Evolutionary conservation across 768 basidiomycete genomes (phyloP).

Genomic region (Cystobasidium ongulense): DNA sequence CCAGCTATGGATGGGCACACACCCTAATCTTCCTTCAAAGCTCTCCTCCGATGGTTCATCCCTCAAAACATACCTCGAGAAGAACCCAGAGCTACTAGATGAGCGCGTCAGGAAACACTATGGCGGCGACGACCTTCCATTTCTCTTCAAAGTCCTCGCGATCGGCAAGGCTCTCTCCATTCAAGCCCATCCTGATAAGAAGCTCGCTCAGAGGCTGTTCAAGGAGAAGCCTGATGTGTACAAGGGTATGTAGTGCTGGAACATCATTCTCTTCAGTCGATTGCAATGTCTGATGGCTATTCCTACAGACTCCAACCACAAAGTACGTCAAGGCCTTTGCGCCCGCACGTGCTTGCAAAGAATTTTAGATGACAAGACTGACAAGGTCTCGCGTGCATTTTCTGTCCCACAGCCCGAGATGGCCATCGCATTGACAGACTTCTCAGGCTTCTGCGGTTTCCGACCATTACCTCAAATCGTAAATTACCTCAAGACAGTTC

Average conservation of each 20-base stretch:
- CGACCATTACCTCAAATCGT: conserved; percentile 68
- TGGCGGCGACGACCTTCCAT: conserved; percentile 68
- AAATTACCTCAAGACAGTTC: conserved; percentile 57
- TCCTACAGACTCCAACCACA: conserved; percentile 74
- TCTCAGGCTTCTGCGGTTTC: conserved; percentile 87
- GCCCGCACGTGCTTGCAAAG: neutral
- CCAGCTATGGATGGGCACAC: conserved; percentile 99
- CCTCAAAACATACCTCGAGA: conserved; percentile 57
- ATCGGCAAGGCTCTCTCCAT: conserved; percentile 84
- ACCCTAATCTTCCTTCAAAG: conserved; percentile 64
- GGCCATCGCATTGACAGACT: conserved; percentile 89
- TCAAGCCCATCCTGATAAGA: conserved; percentile 84
- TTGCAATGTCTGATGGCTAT: neutral
- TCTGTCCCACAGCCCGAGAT: conserved; percentile 81
- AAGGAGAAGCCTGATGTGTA: conserved; percentile 69
- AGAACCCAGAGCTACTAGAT: conserved; percentile 64
- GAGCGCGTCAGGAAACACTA: conserved; percentile 54
- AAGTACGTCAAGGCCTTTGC: conserved; percentile 47
- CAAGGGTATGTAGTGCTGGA: conserved; percentile 57
- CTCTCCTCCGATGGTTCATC: conserved; percentile 50
- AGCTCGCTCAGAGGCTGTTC: conserved; percentile 63
- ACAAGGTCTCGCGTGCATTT: too few relatives aligned
- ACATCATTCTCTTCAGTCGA: neutral
- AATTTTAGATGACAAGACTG: neutral
- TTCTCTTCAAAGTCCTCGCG: conserved; percentile 83